Evolutionary conservation across 768 basidiomycete genomes (phyloP), one percentile per base, ranked within the genome.

Genomic region (Cystofilobasidium capitatum): DNA sequence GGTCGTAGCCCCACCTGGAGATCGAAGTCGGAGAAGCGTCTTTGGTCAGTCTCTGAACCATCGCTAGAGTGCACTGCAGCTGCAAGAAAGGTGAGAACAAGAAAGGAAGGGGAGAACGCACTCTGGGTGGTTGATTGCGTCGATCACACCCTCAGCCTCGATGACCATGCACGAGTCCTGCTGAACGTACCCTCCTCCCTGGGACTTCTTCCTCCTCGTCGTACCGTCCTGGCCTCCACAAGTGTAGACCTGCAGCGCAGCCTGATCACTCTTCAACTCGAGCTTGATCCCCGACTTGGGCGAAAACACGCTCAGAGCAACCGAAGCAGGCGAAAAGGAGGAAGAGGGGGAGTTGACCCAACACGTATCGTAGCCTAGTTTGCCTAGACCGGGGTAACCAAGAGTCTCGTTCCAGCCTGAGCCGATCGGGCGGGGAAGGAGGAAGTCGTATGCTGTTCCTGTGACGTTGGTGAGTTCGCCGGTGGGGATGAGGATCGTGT

Each of bases 401-500:
- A 60, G 35, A 12, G 65, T 66, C 8, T 54, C 58, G 36, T 58
- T 58, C 65, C 65, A 66, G 31, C 16, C 29, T 8, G 36, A 24
- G 3, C 67, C 67, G 55, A 69, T 62, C 35, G 67, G 22, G 4
- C 42, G 39, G 13, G 67, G 35, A 9, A 35, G 26, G 3, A 20
- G 36, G 24, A 69, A 69, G 36, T 69, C 61, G 44, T 63, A 63
- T 31, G 67, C 61, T 33, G 60, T 63, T 3, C 24, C 61, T 5
- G 54, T 60, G 31, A 74, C 68, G 7, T 69, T 66, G 14, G 29
- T 36, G n/a, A 72, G 57, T 13, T 49, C 71, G 33, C 74, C 74
- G 10, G 74, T 75, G 4, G 74, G 74, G 58, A 72, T 65, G 26
- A 71, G 61, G 71, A 75, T 73, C 17, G 62, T 31, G 51, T 75